Percentiles rank a stretch among this genome's conserved stretches.
phyloP scores from a whole-genome alignment of 2,329 filamentous ascomycete genomes.

The Phaeosphaeriaceae sp. region DNA sequence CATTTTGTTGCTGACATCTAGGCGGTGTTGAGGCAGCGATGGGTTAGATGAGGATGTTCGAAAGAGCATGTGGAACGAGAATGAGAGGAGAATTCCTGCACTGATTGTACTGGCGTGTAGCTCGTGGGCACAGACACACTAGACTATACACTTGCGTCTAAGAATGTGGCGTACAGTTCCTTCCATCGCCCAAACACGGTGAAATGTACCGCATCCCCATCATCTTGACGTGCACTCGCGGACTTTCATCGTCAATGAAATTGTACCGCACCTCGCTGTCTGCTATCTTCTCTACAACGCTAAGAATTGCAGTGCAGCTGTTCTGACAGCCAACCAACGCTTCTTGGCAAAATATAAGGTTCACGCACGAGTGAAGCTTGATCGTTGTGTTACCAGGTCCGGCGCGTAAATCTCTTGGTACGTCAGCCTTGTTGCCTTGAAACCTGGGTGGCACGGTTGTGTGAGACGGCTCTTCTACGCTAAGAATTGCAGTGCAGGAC shows the following conservation, averaged over 20 bases:
- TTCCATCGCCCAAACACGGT: no score
- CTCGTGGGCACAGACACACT: background rate
- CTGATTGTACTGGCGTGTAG: background rate
- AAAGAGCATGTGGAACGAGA: background rate
- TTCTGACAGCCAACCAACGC: background rate
- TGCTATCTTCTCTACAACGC: no score
- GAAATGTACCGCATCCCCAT: background rate
- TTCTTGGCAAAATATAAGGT: background rate
- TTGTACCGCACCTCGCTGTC: no score
- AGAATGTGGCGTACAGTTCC: background rate
- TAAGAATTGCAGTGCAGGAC: background rate
- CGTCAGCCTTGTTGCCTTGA: background rate
- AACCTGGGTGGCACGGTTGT: background rate
- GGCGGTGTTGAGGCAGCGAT: background rate
- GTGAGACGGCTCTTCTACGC: background rate
- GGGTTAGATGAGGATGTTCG: background rate
- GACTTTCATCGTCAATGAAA: no score
- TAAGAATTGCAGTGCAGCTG: no score
- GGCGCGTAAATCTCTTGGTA: background rate
- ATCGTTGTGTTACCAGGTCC: background rate
- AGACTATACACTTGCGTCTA: background rate
- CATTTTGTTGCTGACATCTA: slow-evolving; percentile 10
- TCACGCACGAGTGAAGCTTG: background rate
- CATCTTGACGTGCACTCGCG: background rate
- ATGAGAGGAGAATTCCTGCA: background rate